These are phyloP conservation scores for Wickerhamiella azymoides DNA, from an alignment of 805 yeast species.

Conservation along the genomic window DNA sequence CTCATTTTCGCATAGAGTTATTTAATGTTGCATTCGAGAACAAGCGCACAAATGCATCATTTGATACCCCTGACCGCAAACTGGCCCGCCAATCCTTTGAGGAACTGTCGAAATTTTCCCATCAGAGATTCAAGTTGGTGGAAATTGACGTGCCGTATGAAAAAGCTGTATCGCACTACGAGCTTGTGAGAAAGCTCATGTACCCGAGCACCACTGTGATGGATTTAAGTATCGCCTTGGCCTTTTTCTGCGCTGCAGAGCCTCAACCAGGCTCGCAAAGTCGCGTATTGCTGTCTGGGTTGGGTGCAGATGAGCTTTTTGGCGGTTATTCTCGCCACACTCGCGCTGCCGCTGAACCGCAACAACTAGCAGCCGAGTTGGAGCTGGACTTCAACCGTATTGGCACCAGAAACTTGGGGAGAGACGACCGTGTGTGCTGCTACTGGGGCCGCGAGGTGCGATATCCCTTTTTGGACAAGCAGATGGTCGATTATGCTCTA, in stretches of 20 bases:
- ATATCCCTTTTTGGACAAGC: constrained; percentile 68
- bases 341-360: constrained; percentile 23
- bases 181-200: constrained; percentile 50
- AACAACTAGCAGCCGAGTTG: constrained; percentile 43
- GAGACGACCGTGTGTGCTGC: constrained; percentile 83
- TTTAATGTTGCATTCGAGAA: constrained; percentile 88
- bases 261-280: constrained; percentile 42
- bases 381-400: constrained; percentile 58
- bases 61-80: constrained; percentile 69
- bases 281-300: constrained; percentile 71
- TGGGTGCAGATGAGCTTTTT: constrained; percentile 94
- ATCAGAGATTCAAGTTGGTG: constrained; percentile 30
- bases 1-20: constrained; percentile 41
- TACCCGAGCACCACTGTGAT: constrained; percentile 80
- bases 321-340: constrained; percentile 90
- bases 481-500: constrained; percentile 33
- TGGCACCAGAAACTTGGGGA: constrained; percentile 65
- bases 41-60: constrained; percentile 47
- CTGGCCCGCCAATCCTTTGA: constrained; percentile 54
- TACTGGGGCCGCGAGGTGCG: constrained; percentile 82
- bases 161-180: constrained; percentile 40
- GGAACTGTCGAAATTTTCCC: constrained; percentile 35
- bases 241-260: constrained; percentile 80
- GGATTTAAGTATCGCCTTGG: constrained; percentile 92
- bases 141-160: constrained; percentile 65